Conservation (phyloP, 1,284 basidiomycete species). For the Inonotus obliquus region DNA sequence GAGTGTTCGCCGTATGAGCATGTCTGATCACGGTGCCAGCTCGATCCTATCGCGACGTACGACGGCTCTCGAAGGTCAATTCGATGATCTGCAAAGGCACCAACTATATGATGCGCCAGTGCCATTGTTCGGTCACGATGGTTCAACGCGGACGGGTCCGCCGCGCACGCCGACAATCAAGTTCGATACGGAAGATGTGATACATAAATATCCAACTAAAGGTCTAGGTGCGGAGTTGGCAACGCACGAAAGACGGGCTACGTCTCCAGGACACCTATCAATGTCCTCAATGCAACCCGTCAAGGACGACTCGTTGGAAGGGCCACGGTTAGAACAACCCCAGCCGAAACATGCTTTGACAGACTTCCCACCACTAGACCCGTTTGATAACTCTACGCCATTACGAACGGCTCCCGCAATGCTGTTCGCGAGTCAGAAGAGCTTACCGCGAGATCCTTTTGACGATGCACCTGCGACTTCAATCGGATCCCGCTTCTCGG, state of each 20-base stretch:
- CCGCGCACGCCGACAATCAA: slow-evolving; percentile 64
- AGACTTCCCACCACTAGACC: background rate
- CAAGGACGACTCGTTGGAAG: slow-evolving; percentile 12
- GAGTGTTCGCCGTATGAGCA: slow-evolving; percentile 58
- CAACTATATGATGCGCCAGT: slow-evolving; percentile 79
- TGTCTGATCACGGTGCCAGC: slow-evolving; percentile 39
- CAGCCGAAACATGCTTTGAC: slow-evolving; percentile 9
- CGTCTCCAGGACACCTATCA: slow-evolving; percentile 19
- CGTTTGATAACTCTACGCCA: background rate
- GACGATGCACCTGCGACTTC: slow-evolving; percentile 29
- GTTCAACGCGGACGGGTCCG: slow-evolving; percentile 26
- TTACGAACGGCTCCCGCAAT: slow-evolving; percentile 17
- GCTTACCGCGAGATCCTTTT: slow-evolving; percentile 28
- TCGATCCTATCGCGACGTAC: slow-evolving; percentile 35
- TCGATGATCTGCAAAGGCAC: slow-evolving; percentile 57
- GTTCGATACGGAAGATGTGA: slow-evolving; percentile 65
- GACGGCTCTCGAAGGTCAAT: slow-evolving; percentile 18
- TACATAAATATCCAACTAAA: slow-evolving; percentile 64
- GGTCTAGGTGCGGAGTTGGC: slow-evolving; percentile 38
- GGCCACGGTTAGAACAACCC: slow-evolving; percentile 12
- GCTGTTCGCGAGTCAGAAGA: slow-evolving; percentile 23
- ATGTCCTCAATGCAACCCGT: slow-evolving; percentile 4
- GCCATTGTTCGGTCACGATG: slow-evolving; percentile 26
- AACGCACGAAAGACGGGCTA: slow-evolving; percentile 50
- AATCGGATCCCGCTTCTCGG: slow-evolving; percentile 25